A percentile compares a stretch with the other conserved stretches of the same genome.
Conservation (phyloP, 352 stramenopile genomes). For the Globisporangium recalcitrans region DNA sequence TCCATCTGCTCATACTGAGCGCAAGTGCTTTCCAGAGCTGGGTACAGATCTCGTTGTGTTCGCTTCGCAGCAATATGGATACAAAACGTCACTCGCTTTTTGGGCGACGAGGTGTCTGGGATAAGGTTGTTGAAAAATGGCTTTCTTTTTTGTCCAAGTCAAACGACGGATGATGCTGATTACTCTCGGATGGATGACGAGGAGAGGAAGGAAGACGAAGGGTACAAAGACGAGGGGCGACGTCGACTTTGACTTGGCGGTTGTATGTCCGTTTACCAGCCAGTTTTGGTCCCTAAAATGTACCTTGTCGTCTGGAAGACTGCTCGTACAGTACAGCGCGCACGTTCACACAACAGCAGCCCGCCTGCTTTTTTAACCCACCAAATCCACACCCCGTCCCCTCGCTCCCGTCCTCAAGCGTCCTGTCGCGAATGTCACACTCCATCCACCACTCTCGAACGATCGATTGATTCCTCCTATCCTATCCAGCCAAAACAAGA, state of each 20-base stretch:
- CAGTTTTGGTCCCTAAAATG: background rate
- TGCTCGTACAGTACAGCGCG: background rate
- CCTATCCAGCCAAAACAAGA: background rate
- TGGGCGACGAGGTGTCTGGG: no score
- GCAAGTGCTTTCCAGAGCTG: background rate
- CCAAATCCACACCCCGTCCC: background rate
- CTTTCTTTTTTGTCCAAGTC: no score
- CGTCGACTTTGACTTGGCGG: background rate
- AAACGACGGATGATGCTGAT: background rate
- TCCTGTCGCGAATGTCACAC: constrained; percentile 14
- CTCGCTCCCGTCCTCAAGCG: background rate
- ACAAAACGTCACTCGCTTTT: constrained; percentile 2
- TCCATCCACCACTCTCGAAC: constrained; percentile 9
- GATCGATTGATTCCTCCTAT: background rate
- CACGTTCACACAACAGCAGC: background rate
- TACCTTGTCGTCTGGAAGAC: background rate
- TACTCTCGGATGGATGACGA: background rate
- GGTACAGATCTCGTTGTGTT: constrained; percentile 8
- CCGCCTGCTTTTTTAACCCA: background rate
- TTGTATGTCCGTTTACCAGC: constrained; percentile 10
- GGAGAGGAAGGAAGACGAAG: background rate
- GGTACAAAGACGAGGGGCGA: constrained; percentile 5
- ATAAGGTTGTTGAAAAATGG: background rate
- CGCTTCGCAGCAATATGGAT: constrained; percentile 8
- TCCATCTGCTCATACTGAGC: constrained; percentile 2